Percentiles rank a stretch among this genome's conserved stretches.
Conservation (phyloP, 768 basidiomycete species). For the Candolleomyces aberdarensis region DNA sequence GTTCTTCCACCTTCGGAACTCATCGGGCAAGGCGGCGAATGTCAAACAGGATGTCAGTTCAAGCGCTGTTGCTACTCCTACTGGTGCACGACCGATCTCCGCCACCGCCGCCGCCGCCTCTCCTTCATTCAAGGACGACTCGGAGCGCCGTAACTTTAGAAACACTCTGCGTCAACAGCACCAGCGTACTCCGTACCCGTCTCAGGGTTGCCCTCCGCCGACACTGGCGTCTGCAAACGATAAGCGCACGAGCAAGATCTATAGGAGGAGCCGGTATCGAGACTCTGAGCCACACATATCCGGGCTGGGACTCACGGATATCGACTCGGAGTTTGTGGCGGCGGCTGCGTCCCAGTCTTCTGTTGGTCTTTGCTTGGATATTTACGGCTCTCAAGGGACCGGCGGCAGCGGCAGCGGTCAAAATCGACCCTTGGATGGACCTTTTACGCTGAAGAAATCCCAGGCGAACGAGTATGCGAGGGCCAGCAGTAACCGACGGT, state of each 20-base stretch:
- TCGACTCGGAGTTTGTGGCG: neutral
- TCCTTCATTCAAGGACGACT: no score
- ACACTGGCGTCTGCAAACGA: neutral
- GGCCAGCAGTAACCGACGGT: neutral
- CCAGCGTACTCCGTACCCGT: conserved; percentile 7
- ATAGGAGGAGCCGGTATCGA: neutral
- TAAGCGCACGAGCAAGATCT: neutral
- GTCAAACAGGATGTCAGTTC: no score
- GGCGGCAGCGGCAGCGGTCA: no score
- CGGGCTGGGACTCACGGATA: neutral
- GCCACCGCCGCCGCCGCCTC: no score
- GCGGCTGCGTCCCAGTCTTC: neutral
- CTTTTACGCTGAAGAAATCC: neutral
- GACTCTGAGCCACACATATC: neutral
- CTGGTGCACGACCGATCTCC: no score
- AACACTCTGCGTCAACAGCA: no score
- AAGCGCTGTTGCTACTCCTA: no score
- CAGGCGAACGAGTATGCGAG: neutral
- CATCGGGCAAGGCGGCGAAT: neutral
- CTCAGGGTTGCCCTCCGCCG: neutral
- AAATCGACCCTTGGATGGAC: neutral
- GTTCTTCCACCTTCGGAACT: neutral
- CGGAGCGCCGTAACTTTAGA: no score
- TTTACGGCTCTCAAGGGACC: neutral
- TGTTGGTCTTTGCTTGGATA: neutral